Base-by-base conservation (phyloP, 225 moss, liverwort and hornwort genomes). In the Straminergon stramineum region DNA sequence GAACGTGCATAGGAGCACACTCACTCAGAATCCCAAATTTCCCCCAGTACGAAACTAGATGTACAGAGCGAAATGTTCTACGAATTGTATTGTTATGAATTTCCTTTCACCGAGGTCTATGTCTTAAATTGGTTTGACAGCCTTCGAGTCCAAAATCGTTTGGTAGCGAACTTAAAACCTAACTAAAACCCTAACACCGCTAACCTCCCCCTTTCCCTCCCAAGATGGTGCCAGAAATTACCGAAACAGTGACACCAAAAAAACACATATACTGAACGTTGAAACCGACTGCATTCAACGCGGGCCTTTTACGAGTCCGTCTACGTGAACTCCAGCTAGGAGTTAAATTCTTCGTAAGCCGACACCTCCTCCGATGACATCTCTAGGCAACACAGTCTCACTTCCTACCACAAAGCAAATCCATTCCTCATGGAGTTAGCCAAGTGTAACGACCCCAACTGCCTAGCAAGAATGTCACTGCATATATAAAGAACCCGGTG, bases 221-320 rank as follows among this genome's bases (percentile, higher is more conserved):
- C 82, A 86, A 82, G 88, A 90, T 92, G 86, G 88, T 88, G 88
- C 28, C 65, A 83, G 86, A 88, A 66, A 73, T 71, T 90, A 92
- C 88, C 88, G 71, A 88, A 78, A 90, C 86, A 68, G 83, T 73
- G 27, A 90, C 90, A 88, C 83, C 86, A 83, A 88, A 74, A 83
- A 90, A 86, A 88, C 88, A 92, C 88, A 92, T 88, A 64, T 90
- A 90, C 88, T 82, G 88, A 88, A 76, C 45, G 90, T 73, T 80
- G 89, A 45, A 84, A 84, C 60, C 62, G 67, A 87, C 74, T 68
- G 62, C 81, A 82, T 87, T 87, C 87, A 90, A 85, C 63, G 82
- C 76, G 43, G 61, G 63, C 63, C 85, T 85, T 77, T 69, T 48
- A 26, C n/a, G n/a, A 81, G 34, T 82, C n/a, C 31, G n/a, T 76